Conservation (phyloP, 2,329 filamentous ascomycete genomes). For the Penicillium janthinellum region DNA sequence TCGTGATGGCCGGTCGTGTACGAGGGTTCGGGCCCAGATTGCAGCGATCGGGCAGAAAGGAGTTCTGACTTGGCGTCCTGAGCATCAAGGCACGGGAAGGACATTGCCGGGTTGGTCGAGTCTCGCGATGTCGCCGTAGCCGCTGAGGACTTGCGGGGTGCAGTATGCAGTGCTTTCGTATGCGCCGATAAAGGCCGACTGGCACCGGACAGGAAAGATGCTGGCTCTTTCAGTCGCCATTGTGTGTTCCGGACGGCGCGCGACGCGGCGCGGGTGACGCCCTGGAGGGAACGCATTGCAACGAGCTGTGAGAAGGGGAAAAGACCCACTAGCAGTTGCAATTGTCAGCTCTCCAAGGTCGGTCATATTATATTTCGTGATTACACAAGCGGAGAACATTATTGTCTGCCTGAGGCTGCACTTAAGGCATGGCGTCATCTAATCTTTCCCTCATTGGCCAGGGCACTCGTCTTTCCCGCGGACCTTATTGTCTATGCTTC, state of each 20-base stretch:
- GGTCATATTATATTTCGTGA: slow-evolving; percentile 13
- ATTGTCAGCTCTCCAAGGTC: slow-evolving; percentile 1
- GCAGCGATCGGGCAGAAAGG: slow-evolving; percentile 67
- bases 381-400: slow-evolving; percentile 12
- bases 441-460: slow-evolving; percentile 21
- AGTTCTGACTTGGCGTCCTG: slow-evolving; percentile 76
- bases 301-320: neutral
- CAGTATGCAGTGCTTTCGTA: slow-evolving; percentile 26
- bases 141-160: slow-evolving; percentile 20
- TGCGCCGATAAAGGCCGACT: slow-evolving; percentile 23
- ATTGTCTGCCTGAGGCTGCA: slow-evolving; percentile 19
- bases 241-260: slow-evolving; percentile 17
- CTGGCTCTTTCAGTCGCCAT: slow-evolving; percentile 17
- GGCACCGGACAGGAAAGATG: slow-evolving; percentile 9
- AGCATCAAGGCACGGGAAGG: slow-evolving; percentile 87
- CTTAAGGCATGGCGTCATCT: slow-evolving; percentile 25
- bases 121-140: slow-evolving; percentile 24
- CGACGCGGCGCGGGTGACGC: slow-evolving; percentile 23
- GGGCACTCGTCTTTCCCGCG: neutral
- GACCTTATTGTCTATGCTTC: slow-evolving; percentile 8
- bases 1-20: slow-evolving; percentile 90
- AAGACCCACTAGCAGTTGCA: slow-evolving; percentile 1
- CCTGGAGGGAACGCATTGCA: slow-evolving; percentile 26
- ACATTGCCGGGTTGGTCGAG: slow-evolving; percentile 78
- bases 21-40: slow-evolving; percentile 84